These are phyloP conservation scores for Lepidium aucheri DNA, from an alignment of 345 rosid genomes.

Conservation along the genomic window DNA sequence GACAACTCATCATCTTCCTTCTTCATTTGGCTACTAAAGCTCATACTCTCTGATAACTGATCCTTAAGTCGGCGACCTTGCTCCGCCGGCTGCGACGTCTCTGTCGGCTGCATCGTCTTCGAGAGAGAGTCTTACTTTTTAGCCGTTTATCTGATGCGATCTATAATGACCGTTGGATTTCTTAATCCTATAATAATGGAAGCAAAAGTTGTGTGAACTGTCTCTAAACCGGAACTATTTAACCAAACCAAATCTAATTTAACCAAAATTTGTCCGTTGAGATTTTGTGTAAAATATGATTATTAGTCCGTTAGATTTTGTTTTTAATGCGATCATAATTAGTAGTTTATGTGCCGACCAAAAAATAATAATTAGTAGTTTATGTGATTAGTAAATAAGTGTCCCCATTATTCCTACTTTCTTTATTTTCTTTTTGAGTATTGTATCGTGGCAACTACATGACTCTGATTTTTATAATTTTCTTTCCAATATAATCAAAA, in stretches of 20 bases:
- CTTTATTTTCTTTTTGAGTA: too few relatives aligned
- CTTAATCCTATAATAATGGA: neutral
- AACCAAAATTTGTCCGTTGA: neutral
- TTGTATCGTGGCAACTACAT: too few relatives aligned
- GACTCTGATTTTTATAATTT: too few relatives aligned
- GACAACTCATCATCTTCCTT: constrained; percentile 93
- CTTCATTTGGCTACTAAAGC: constrained; percentile 82
- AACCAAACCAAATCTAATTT: neutral
- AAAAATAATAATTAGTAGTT: too few relatives aligned
- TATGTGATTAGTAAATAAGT: too few relatives aligned
- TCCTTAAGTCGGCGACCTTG: constrained; percentile 22
- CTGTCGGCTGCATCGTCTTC: constrained; percentile 33
- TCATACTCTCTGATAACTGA: constrained; percentile 62
- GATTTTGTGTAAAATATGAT: too few relatives aligned
- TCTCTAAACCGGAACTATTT: constrained; percentile 12
- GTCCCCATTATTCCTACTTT: too few relatives aligned
- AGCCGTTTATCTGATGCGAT: constrained; percentile 9
- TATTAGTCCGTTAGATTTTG: too few relatives aligned
- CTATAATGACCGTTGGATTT: constrained; percentile 25
- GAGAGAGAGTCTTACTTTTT: neutral
- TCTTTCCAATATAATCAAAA: too few relatives aligned
- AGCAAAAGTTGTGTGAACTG: neutral
- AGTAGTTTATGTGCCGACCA: too few relatives aligned
- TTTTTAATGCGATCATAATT: too few relatives aligned
- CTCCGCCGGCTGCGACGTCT: constrained; percentile 40